These are phyloP conservation scores for Zasmidium cellare DNA, from an alignment of 2,329 filamentous ascomycete genomes.

Conservation along the genomic window DNA sequence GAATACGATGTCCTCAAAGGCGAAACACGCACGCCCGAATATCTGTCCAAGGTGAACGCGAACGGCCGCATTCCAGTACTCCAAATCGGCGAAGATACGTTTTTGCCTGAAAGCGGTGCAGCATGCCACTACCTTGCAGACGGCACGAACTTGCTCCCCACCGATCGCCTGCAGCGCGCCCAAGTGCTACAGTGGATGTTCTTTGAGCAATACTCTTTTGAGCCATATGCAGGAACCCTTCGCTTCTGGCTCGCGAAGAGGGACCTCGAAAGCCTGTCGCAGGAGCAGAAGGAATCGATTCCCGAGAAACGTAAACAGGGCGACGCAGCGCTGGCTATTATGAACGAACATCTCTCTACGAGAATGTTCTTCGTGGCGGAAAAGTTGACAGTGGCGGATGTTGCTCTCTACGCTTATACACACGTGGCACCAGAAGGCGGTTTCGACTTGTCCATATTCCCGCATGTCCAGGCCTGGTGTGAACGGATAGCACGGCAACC, in stretches of 20 bases:
- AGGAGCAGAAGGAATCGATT: constrained; percentile 6
- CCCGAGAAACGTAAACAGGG: constrained; percentile 1
- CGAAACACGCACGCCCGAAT: constrained; percentile 14
- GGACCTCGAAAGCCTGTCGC: constrained; percentile 3
- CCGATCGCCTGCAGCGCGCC: constrained; percentile 10
- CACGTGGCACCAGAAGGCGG: constrained; percentile 7
- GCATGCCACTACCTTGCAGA: constrained; percentile 18
- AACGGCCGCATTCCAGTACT: constrained; percentile 19
- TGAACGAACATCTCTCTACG: constrained; percentile 4
- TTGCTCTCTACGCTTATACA: constrained; percentile 12
- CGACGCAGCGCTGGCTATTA: constrained; percentile 6
- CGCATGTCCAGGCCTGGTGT: constrained; percentile 9
- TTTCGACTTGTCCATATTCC: constrained; percentile 5
- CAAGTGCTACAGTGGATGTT: constrained; percentile 23
- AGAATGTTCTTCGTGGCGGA: constrained; percentile 8
- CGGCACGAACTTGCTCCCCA: constrained; percentile 10
- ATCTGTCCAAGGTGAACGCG: constrained; percentile 11
- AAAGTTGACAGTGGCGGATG: constrained; percentile 7
- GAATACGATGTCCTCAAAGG: constrained; percentile 13
- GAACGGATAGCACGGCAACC: constrained; percentile 4
- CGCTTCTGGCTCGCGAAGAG: constrained; percentile 8
- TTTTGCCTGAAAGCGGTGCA: constrained; percentile 19
- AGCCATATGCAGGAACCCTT: constrained; percentile 9
- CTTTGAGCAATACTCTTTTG: constrained; percentile 18
- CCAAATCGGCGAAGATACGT: constrained; percentile 11